Evolutionary conservation across 257 asterid genomes (phyloP).

Genomic region (Anisodus tanguticus): DNA sequence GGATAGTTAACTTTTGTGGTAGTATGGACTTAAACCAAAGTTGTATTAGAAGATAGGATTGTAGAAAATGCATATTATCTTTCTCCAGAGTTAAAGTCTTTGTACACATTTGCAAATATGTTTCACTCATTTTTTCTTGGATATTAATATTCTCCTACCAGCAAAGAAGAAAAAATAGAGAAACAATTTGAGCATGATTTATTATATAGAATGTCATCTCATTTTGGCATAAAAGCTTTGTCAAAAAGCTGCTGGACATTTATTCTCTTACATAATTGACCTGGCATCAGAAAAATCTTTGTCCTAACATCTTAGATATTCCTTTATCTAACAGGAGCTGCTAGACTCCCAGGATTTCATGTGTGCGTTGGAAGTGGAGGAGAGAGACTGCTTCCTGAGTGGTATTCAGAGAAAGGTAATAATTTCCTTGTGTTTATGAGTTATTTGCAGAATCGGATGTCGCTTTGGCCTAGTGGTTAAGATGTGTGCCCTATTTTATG

Average conservation of each 20-base stretch:
- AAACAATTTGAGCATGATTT: not conserved
- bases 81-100: not conserved
- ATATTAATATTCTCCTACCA: not conserved
- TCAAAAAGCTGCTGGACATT: not conserved
- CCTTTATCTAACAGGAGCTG: slow-evolving; percentile 67
- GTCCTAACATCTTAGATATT: slow-evolving; percentile 10
- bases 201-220: slow-evolving; percentile 6
- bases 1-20: not conserved
- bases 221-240: not conserved
- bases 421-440: not conserved
- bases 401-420: slow-evolving; percentile 93
- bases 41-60: not conserved
- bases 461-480: too few relatives aligned
- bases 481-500: not conserved
- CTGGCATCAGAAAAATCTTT: not conserved
- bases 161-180: not conserved
- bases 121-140: not conserved
- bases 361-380: slow-evolving; percentile 98
- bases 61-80: not conserved
- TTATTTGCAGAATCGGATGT: not conserved
- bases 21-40: not conserved
- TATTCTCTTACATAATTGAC: not conserved
- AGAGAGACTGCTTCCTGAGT: slow-evolving; percentile 91
- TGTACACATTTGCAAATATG: not conserved
- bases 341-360: slow-evolving; percentile 96